Base-by-base conservation (phyloP, 805 yeast genomes). In the Debaryomyces tyrocola region DNA sequence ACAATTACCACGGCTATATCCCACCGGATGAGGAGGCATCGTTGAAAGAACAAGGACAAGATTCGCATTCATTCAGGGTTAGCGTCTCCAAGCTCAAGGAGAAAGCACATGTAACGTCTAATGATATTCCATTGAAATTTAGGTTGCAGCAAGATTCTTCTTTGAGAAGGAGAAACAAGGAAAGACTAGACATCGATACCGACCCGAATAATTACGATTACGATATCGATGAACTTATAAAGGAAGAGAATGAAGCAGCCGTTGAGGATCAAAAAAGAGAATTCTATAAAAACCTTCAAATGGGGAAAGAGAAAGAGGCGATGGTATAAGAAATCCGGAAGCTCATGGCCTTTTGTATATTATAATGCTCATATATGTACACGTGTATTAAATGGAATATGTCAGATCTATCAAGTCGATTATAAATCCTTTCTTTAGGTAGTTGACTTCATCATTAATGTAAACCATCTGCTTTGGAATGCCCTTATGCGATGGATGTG, bases 201-300 rank as follows among this genome's bases (percentile, higher is more conserved):
- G 57, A 73, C 49, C 77, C 77, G 6, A 67, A 72, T 44, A 67
- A 60, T 37, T 73, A 67, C 51, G 78, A 73, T 52, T 73, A 70
- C 42, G 78, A 73, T 45, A 59, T 73, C 44, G 77, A 73, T 50
- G 74, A 71, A 46, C 63, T 73, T 53, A 71, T 72, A 33, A 53
- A 57, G 20, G 77, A 73, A 38, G 74, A 69, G 43, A 57, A 53
- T 8, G 59, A 56, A 37, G 50, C 49, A 5, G 67, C 66, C 6
- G 50, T 47, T 2, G 35, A 44, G 17, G 57, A 53, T 15, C 58
- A 53, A 35, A 50, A 54, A 34, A 42, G 43, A 7, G 59, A 56
- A 14, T 55, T 55, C 31, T 62, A 62, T 43, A 56, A 55, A 40
- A 38, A 54, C 28, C 53, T 53, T 36, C 45, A 43, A 21, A 45